Base-by-base conservation (phyloP, 1,284 basidiomycete genomes). In the Puccinia triticina region DNA sequence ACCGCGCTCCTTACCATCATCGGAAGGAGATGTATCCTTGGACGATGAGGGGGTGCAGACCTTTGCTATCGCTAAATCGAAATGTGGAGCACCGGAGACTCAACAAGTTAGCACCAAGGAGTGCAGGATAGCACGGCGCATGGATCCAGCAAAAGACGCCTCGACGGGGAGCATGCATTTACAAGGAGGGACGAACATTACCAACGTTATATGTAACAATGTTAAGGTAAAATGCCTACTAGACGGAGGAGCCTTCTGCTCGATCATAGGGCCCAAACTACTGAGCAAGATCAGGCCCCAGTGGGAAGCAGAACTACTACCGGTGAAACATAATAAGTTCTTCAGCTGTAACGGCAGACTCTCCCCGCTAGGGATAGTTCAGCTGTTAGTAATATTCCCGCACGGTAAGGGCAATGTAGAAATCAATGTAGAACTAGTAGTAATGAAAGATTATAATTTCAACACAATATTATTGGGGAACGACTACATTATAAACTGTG, bases 171-270 rank as follows among this genome's bases (percentile, higher is more conserved):
- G 21, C 40, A 67, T 67, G 64, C 64, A 67, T 16, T 23, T 37
- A 18, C 7, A 7, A 23, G 40, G 64, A 23, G 64, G 64, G n/a
- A 67, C 34, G 3, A 67, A 67, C 40, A 67, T 67, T 8, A 67
- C 64, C 11, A 43, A 67, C 43, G 23, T 67, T 40, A 67, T 43
- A 23, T 67, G 26, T 43, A 73, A 73, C 40, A 73, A 73, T 14
- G 32, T 40, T 23, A 73, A 50, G n/a, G 21, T 57, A 21, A 48
- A 76, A 57, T 43, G 46, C 43, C 55, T 76, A 0, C 14, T 76
- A 32, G 74, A 76, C 59, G 59, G 74, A 26, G 59, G 74, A 59
- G 74, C 53, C 14, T 57, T 18, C 16, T 55, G 53, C 10, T 76
- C 50, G 5, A 55, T 75, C 8, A 10, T 75, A 18, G 26, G 73